A percentile compares a stretch with the other conserved stretches of the same genome.
Evolutionary conservation across 345 rosid species (phyloP).

Genomic region (Firmiana major): DNA sequence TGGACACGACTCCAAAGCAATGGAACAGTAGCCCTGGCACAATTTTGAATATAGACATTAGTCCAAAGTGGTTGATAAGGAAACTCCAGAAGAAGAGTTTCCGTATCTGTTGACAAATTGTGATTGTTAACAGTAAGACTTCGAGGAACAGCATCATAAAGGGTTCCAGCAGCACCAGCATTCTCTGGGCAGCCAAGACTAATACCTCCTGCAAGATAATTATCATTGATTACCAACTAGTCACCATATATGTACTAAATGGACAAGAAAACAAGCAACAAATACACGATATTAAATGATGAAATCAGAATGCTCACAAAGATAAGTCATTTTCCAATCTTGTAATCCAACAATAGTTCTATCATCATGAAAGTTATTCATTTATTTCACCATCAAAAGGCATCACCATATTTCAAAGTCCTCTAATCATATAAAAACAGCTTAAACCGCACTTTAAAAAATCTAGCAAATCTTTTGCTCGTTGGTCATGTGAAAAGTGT

Average conservation of each 20-base stretch:
- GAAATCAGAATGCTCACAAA: neutral
- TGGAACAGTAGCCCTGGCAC: slow-evolving; percentile 92
- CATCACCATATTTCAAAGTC: neutral
- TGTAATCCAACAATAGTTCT: neutral
- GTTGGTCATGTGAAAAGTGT: neutral
- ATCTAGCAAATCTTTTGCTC: neutral
- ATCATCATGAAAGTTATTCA: neutral
- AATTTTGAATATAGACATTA: slow-evolving; percentile 79
- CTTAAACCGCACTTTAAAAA: neutral
- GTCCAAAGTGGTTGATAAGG: slow-evolving; percentile 95
- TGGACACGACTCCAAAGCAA: slow-evolving; percentile 99
- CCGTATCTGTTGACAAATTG: slow-evolving; percentile 84
- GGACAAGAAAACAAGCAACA: neutral
- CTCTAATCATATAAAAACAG: neutral
- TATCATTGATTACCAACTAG: neutral
- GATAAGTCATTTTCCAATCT: neutral
- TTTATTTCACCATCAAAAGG: neutral
- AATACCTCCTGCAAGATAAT: slow-evolving; percentile 62
- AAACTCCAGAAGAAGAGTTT: slow-evolving; percentile 91
- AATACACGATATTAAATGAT: neutral
- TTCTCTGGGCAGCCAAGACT: slow-evolving; percentile 79
- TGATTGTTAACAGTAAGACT: slow-evolving; percentile 83
- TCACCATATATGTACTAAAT: neutral
- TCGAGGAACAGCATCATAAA: slow-evolving; percentile 95
- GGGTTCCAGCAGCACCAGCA: slow-evolving; percentile 97